These are phyloP conservation scores for Agrocybe pediades DNA, from an alignment of 768 basidiomycete species.

Conservation along the genomic window DNA sequence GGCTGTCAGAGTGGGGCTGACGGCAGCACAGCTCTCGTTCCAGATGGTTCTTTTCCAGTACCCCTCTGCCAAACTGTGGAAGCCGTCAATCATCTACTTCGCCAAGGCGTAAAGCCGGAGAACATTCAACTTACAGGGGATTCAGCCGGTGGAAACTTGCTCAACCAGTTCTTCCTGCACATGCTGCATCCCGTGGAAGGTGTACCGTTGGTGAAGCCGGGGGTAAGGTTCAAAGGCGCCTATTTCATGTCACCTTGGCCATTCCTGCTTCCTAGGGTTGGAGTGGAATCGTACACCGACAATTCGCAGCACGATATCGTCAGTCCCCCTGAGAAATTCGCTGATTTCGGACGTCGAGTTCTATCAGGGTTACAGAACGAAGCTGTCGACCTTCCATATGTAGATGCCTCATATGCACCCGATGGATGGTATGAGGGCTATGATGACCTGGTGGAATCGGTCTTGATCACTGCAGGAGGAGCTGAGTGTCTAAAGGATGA, in stretches of 20 bases:
- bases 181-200: slow-evolving; percentile 29
- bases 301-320: slow-evolving; percentile 13
- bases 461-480: slow-evolving; percentile 28
- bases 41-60: slow-evolving; percentile 28
- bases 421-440: slow-evolving; percentile 26
- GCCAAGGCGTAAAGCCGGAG: slow-evolving; percentile 23
- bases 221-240: slow-evolving; percentile 25
- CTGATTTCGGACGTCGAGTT: slow-evolving; percentile 21
- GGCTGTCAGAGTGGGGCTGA: no score
- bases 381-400: slow-evolving; percentile 19
- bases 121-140: slow-evolving; percentile 34
- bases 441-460: slow-evolving; percentile 21
- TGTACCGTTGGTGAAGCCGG: slow-evolving; percentile 11
- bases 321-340: slow-evolving; percentile 5
- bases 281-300: slow-evolving; percentile 6
- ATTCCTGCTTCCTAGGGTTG: slow-evolving; percentile 3
- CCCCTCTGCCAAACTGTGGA: slow-evolving; percentile 29
- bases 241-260: slow-evolving; percentile 35
- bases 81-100: slow-evolving; percentile 28
- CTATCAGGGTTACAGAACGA: slow-evolving; percentile 26
- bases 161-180: slow-evolving; percentile 31
- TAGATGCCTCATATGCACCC: slow-evolving; percentile 24
- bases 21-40: slow-evolving; percentile 24
- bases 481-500: slow-evolving; percentile 27
- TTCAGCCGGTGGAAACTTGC: slow-evolving; percentile 35